Conservation (phyloP, 208 protist genomes). For the Trypanosoma theileri region DNA sequence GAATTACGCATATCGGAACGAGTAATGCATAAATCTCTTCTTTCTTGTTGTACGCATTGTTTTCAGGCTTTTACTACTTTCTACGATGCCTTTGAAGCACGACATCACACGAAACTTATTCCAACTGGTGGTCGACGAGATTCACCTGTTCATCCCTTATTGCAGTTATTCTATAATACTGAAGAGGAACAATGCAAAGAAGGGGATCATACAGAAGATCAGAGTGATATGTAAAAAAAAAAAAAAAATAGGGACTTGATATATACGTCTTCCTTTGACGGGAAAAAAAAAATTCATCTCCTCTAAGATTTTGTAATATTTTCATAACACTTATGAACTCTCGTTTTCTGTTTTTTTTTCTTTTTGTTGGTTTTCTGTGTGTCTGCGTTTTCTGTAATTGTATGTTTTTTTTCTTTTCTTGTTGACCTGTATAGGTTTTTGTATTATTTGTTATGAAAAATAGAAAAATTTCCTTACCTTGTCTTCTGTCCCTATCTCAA, state of each 20-base stretch:
- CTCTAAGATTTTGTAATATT: neutral
- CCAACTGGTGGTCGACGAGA: neutral
- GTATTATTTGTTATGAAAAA: too few relatives aligned
- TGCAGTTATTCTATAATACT: conserved; percentile 11
- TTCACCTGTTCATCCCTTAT: conserved; percentile 14
- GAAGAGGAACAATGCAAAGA: neutral
- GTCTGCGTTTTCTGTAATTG: neutral
- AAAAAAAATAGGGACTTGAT: conserved; percentile 4
- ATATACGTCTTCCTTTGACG: neutral
- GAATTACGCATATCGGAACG: conserved; percentile 18
- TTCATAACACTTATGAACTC: neutral
- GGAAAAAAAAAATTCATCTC: neutral
- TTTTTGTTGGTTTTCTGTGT: neutral
- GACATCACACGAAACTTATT: conserved; percentile 13
- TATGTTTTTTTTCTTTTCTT: neutral
- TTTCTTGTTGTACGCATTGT: conserved; percentile 15
- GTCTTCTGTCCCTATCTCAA: neutral
- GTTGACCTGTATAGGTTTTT: too few relatives aligned
- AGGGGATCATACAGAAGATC: neutral
- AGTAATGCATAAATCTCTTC: neutral
- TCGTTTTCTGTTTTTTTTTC: neutral
- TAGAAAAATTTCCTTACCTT: neutral
- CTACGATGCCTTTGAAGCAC: conserved; percentile 23
- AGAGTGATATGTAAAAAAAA: neutral
- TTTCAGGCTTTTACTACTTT: conserved; percentile 19